Evolutionary conservation across 257 asterid species (phyloP).

Genomic region (Lithospermum erythrorhizon): DNA sequence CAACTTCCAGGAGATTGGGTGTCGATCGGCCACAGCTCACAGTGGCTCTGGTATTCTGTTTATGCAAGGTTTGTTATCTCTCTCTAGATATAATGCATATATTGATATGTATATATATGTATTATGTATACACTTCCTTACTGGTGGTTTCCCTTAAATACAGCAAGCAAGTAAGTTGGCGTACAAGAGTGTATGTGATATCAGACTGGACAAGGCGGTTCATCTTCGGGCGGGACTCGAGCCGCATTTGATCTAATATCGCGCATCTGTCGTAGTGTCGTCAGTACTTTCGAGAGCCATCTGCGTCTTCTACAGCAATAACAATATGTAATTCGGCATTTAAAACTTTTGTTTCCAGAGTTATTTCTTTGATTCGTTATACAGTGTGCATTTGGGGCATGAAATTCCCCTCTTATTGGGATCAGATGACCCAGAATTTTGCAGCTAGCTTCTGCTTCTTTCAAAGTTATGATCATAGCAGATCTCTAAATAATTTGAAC

Average conservation of each 20-base stretch:
- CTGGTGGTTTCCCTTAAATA: neutral
- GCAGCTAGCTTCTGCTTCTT: neutral
- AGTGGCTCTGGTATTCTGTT: too few relatives aligned
- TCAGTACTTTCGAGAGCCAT: neutral
- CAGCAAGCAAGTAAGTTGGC: conserved; percentile 16
- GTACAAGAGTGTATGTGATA: conserved; percentile 9
- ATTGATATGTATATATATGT: too few relatives aligned
- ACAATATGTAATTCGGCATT: neutral
- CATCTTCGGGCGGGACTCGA: conserved; percentile 12
- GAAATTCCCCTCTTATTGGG: neutral
- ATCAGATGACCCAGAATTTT: neutral
- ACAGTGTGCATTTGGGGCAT: neutral
- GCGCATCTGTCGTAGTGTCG: neutral
- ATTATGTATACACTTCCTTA: too few relatives aligned
- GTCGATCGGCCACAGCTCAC: too few relatives aligned
- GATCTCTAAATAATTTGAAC: too few relatives aligned
- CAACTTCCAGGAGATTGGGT: too few relatives aligned
- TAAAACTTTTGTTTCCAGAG: neutral
- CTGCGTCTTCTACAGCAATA: too few relatives aligned
- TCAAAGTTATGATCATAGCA: neutral
- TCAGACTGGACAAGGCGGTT: conserved; percentile 9
- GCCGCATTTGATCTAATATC: conserved; percentile 3
- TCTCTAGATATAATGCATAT: too few relatives aligned
- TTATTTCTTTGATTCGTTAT: neutral
- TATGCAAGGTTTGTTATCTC: too few relatives aligned